Evolutionary conservation across 1,284 basidiomycete genomes (phyloP).

Genomic region (Cystobasidium slooffiae): DNA sequence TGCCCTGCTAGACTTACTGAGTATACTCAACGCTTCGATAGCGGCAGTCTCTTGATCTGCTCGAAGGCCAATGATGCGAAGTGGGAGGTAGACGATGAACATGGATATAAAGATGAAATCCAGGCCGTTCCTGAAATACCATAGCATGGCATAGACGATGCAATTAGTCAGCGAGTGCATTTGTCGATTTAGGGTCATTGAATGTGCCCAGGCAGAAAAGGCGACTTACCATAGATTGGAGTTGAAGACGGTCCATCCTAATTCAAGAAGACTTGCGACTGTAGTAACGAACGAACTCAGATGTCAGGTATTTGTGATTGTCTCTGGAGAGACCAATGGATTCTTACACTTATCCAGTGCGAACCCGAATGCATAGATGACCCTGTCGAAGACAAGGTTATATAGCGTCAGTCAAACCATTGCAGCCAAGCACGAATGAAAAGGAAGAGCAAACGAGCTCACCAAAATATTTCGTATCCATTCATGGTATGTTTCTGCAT

Average conservation of each 20-base stretch:
- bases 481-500: conserved; percentile 44
- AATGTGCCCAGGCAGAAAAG: conserved; percentile 52
- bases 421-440: background rate
- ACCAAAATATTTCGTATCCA: conserved; percentile 51
- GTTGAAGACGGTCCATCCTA: conserved; percentile 52
- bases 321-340: conserved; percentile 10
- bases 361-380: conserved; percentile 54
- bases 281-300: conserved; percentile 44
- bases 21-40: conserved; percentile 56
- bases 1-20: conserved; percentile 45
- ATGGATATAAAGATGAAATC: conserved; percentile 56
- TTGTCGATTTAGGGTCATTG: background rate
- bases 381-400: conserved; percentile 45
- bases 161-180: too few species aligned
- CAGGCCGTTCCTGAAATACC: conserved; percentile 56
- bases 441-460: background rate
- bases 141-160: background rate
- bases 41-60: conserved; percentile 49
- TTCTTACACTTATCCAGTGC: conserved; percentile 53
- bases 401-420: conserved; percentile 11
- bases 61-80: conserved; percentile 54
- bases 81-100: conserved; percentile 54
- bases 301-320: background rate
- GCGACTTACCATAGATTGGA: conserved; percentile 44
- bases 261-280: conserved; percentile 51